phyloP scores from a whole-genome alignment of 108 stramenopile genomes.

The Nannochloropsis gaditana region DNA sequence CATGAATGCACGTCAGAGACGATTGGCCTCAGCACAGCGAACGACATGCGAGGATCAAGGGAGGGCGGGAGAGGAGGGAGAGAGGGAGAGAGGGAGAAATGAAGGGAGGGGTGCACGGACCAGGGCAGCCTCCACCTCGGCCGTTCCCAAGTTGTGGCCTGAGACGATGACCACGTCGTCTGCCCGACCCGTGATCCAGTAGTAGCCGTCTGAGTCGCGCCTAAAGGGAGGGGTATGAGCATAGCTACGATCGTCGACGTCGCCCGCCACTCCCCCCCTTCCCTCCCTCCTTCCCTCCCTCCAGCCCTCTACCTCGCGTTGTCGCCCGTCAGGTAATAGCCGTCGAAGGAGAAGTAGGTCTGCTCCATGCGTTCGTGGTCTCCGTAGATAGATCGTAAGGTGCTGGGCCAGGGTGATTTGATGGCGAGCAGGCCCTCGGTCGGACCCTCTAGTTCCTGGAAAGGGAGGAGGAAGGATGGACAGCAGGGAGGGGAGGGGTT shows the following conservation, averaged over 20 bases:
- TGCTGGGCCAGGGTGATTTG: conserved; percentile 32
- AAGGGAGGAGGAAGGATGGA: background rate
- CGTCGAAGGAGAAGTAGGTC: conserved; percentile 39
- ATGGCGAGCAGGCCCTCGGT: conserved; percentile 40
- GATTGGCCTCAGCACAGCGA: background rate
- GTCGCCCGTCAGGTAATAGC: conserved; percentile 53
- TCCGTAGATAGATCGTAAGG: conserved; percentile 25
- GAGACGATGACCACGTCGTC: conserved; percentile 50
- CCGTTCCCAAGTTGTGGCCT: conserved; percentile 51
- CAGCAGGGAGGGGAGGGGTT: background rate
- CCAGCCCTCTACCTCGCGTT: background rate
- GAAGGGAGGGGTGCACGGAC: background rate
- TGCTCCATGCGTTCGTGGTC: conserved; percentile 49
- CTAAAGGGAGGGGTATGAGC: background rate
- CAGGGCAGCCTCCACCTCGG: conserved; percentile 44
- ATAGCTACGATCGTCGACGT: background rate
- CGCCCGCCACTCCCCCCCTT: background rate
- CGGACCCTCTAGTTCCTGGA: background rate
- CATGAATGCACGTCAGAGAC: background rate
- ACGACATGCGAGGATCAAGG: background rate
- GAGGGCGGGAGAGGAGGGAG: background rate
- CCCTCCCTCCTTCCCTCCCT: background rate
- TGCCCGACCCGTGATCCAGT: conserved; percentile 49
- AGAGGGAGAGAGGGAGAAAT: background rate
- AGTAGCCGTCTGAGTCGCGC: conserved; percentile 42